Conservation (phyloP, 225 moss, liverwort and hornwort genomes). For the Physcomitrium patens region DNA sequence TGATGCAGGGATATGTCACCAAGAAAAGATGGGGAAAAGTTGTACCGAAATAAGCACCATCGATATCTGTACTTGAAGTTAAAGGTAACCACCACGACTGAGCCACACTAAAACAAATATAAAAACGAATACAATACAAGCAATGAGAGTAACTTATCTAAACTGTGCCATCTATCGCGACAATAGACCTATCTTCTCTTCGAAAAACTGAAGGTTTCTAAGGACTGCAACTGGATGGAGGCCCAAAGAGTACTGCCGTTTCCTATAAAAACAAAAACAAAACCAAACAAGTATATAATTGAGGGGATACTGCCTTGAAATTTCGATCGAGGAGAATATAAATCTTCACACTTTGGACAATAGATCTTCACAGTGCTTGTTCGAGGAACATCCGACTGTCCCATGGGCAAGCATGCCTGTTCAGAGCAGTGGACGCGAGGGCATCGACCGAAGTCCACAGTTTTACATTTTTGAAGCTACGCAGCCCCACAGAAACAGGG, state of each 20-base stretch:
- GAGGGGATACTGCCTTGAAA: slow-evolving; percentile 99
- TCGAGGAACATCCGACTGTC: slow-evolving; percentile 94
- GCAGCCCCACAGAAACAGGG: slow-evolving; percentile 20
- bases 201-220: not conserved
- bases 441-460: slow-evolving; percentile 98
- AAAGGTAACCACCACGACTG: slow-evolving; percentile 25
- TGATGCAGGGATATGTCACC: slow-evolving; percentile 97
- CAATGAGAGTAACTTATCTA: not conserved
- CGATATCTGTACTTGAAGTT: slow-evolving; percentile 72
- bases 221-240: not conserved
- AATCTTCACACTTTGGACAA: slow-evolving; percentile 98
- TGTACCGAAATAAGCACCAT: slow-evolving; percentile 96
- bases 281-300: not conserved
- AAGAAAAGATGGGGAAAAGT: slow-evolving; percentile 98
- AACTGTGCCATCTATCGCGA: not conserved
- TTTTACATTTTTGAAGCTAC: slow-evolving; percentile 97
- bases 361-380: slow-evolving; percentile 99
- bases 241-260: not conserved
- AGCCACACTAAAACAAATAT: not conserved
- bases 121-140: not conserved
- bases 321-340: slow-evolving; percentile 97
- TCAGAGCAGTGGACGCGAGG: slow-evolving; percentile 95
- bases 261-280: not conserved
- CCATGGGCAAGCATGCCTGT: slow-evolving; percentile 96
- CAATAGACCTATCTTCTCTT: not conserved